Evolutionary conservation across 1,139 yeast genomes (phyloP), one percentile per base, ranked within the genome.

Genomic region (Kodamaea sp.): DNA sequence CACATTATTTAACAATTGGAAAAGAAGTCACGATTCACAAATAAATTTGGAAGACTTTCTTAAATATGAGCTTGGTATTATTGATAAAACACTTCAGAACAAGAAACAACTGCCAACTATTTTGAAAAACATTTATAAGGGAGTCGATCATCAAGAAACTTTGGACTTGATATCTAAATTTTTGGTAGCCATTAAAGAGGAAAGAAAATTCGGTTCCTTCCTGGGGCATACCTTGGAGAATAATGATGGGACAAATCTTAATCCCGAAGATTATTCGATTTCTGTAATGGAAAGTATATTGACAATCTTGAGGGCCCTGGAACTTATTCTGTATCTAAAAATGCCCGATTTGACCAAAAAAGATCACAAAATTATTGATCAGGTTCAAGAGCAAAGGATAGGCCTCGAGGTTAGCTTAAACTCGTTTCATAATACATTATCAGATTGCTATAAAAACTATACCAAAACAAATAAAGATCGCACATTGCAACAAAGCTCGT

Each of bases 371-470:
- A 3, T 15, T 15, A 15, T 15, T 5, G 40, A 37, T 6, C 29
- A 31, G 15, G 29, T 8, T 4, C n/a, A 32, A 29, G 31, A 40
- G 23, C 43, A 50, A 29, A 48, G 45, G 32, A 40, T 45, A 12
- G 31, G 41, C 7, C 41, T 64, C 15, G 41, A 45, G 20, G 36
- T 41, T 2, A 44, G 61, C 31, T 46, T 68, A 11, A 43, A 46
- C 9, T 45, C 60, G 12, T 68, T 70, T 44, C 52, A 58, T 35
- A 39, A 36, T 20, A 62, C 72, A 1, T 44, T 70, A 20, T 44
- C 46, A 11, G 37, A 46, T 27, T 47, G 62, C 2, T 62, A 51
- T 42, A 36, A 41, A 7, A 46, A 41, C 8, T 65, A 53, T 37
- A 34, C 23, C 11, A 34, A 35, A 10, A 35, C 38, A 3, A 46